Conservation (phyloP, 2,329 filamentous ascomycete species). For the Penicillium paneum region DNA sequence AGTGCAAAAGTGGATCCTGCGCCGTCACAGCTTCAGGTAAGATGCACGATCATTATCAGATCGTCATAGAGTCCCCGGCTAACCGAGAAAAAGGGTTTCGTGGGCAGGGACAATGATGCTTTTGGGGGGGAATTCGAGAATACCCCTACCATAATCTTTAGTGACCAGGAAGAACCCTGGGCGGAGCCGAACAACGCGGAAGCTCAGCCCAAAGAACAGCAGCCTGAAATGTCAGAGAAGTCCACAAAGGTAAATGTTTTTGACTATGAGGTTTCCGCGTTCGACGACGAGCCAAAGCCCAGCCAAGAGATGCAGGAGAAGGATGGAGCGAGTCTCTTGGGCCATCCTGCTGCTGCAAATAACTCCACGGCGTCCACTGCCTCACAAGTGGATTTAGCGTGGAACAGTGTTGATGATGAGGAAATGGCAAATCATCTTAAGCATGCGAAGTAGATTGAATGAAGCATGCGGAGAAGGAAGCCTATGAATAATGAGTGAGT, state of each 20-base stretch:
- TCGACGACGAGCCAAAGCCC: slow-evolving; percentile 30
- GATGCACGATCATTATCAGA: background rate
- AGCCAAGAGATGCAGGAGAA: slow-evolving; percentile 43
- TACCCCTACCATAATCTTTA: slow-evolving; percentile 9
- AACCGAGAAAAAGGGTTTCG: slow-evolving; percentile 41
- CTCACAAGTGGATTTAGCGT: slow-evolving; percentile 7
- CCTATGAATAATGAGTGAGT: slow-evolving; percentile 20
- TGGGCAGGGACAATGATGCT: slow-evolving; percentile 48
- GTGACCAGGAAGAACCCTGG: slow-evolving; percentile 5
- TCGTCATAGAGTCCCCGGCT: slow-evolving; percentile 3
- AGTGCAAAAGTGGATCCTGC: slow-evolving; percentile 30
- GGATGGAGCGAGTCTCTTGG: slow-evolving; percentile 23
- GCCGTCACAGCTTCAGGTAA: slow-evolving; percentile 40
- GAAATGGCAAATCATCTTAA: slow-evolving; percentile 15
- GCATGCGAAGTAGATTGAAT: slow-evolving; percentile 5
- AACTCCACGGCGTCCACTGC: slow-evolving; percentile 8
- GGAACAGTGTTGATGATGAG: slow-evolving; percentile 11
- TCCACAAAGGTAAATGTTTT: slow-evolving; percentile 35
- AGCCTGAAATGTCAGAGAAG: slow-evolving; percentile 2
- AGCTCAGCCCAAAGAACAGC: background rate
- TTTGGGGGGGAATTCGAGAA: slow-evolving; percentile 39
- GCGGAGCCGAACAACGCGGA: slow-evolving; percentile 1
- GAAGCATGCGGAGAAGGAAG: background rate
- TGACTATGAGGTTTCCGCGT: slow-evolving; percentile 39
- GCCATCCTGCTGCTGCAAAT: slow-evolving; percentile 7